Percentiles rank a stretch among this genome's conserved stretches.
These are phyloP conservation scores for Elasticomyces elasticus DNA, from an alignment of 495 filamentous ascomycete species.

Conservation along the genomic window DNA sequence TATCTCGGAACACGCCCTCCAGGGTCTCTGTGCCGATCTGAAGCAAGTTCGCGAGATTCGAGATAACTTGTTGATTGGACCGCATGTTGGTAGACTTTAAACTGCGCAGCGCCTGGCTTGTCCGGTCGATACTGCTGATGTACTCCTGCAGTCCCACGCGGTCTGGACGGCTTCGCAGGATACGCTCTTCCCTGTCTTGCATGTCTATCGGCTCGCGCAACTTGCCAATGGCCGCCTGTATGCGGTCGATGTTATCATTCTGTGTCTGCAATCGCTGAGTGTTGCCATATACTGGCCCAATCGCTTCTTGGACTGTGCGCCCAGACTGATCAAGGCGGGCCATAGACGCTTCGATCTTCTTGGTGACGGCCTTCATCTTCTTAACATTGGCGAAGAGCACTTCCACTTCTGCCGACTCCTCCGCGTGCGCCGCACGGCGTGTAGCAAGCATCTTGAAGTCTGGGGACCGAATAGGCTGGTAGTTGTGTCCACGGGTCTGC, in stretches of 20 bases:
- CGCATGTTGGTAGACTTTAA: constrained; percentile 79
- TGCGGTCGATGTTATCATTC: constrained; percentile 75
- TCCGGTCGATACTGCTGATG: constrained; percentile 75
- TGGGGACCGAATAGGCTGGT: no score
- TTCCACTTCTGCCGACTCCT: constrained; percentile 64
- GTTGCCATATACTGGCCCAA: constrained; percentile 86
- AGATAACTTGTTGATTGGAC: constrained; percentile 81
- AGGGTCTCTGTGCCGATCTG: constrained; percentile 69
- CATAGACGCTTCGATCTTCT: constrained; percentile 85
- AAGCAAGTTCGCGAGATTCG: constrained; percentile 66
- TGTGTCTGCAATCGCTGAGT: constrained; percentile 78
- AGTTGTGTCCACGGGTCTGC: no score
- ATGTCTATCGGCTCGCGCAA: constrained; percentile 81
- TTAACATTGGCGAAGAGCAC: constrained; percentile 56
- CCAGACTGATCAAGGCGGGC: constrained; percentile 76
- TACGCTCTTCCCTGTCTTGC: constrained; percentile 77
- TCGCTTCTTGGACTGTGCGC: constrained; percentile 80
- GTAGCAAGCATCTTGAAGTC: constrained; percentile 12
- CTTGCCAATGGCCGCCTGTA: constrained; percentile 75
- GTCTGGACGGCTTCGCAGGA: constrained; percentile 68
- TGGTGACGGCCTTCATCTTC: constrained; percentile 65
- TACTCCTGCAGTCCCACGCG: constrained; percentile 75
- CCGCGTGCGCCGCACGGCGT: constrained; percentile 37
- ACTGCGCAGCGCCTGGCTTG: constrained; percentile 67
- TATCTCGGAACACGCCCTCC: constrained; percentile 68